phyloP scores from a whole-genome alignment of 768 basidiomycete species.

The Termitomyces sp. region DNA sequence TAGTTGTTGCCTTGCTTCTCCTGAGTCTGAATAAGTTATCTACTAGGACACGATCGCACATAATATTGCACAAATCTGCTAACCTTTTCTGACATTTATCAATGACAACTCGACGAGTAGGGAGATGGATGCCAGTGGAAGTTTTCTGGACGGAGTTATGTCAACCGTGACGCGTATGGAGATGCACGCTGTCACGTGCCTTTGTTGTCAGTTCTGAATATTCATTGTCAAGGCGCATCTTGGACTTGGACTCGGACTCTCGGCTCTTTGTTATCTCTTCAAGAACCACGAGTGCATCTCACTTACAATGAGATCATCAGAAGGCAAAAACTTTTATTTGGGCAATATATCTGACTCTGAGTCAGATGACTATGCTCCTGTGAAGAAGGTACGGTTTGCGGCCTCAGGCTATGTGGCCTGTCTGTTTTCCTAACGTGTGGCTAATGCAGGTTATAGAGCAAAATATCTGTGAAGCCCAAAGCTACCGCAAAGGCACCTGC shows the following conservation, averaged over 20 bases:
- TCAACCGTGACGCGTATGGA: neutral
- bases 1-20: constrained; percentile 10
- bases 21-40: neutral
- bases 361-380: constrained; percentile 65
- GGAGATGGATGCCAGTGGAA: neutral
- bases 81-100: constrained; percentile 2
- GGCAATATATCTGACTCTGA: constrained; percentile 58
- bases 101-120: neutral
- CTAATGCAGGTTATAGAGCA: constrained; percentile 13
- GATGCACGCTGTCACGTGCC: constrained; percentile 8
- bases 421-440: constrained; percentile 3
- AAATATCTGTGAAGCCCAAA: constrained; percentile 39
- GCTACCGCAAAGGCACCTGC: constrained; percentile 32
- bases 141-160: neutral
- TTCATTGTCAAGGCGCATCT: too few relatives aligned
- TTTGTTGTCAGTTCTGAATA: neutral
- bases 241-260: too few relatives aligned
- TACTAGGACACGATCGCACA: too few relatives aligned
- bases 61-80: neutral
- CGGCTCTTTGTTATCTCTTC: constrained; percentile 3
- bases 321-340: constrained; percentile 65
- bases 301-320: constrained; percentile 66
- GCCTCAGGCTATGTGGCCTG: too few relatives aligned
- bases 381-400: constrained; percentile 45
- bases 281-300: neutral